Conservation (phyloP, 139 green algal species). For the Coccomyxa sp. region DNA sequence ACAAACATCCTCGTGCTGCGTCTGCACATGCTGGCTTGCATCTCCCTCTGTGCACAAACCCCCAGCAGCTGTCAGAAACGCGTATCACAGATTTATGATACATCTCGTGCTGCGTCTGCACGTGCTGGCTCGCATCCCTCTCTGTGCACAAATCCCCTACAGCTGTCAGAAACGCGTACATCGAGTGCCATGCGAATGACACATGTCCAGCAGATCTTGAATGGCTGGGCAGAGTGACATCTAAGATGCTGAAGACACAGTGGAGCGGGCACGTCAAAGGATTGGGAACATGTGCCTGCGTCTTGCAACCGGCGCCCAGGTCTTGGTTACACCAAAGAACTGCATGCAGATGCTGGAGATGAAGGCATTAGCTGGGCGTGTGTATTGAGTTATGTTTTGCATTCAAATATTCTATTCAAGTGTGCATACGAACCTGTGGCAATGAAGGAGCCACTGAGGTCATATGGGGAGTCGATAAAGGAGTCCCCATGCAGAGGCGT, state of each 20-base stretch:
- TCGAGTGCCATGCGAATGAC: background rate
- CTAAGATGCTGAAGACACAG: too few species aligned
- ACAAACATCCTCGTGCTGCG: conserved; percentile 29
- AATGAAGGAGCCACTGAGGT: conserved; percentile 19
- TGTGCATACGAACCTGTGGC: conserved; percentile 4
- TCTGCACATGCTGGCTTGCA: background rate
- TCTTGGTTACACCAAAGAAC: background rate
- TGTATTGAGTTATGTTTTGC: background rate
- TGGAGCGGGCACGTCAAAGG: too few species aligned
- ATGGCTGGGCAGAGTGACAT: background rate
- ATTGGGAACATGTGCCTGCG: background rate
- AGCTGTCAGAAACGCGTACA: background rate
- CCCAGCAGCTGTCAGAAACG: background rate
- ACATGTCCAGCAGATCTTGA: background rate
- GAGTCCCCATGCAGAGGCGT: background rate
- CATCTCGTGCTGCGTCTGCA: conserved; percentile 3
- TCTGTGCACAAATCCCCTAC: background rate
- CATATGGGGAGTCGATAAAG: conserved; percentile 7
- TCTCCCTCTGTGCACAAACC: background rate
- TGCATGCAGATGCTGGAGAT: background rate
- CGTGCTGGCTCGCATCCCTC: background rate
- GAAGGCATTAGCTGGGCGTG: too few species aligned
- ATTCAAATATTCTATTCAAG: background rate
- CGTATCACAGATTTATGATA: too few species aligned
- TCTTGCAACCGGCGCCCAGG: background rate